Base-by-base conservation (phyloP, 129 eudicot genomes). In the Heracleum sosnowskyi region DNA sequence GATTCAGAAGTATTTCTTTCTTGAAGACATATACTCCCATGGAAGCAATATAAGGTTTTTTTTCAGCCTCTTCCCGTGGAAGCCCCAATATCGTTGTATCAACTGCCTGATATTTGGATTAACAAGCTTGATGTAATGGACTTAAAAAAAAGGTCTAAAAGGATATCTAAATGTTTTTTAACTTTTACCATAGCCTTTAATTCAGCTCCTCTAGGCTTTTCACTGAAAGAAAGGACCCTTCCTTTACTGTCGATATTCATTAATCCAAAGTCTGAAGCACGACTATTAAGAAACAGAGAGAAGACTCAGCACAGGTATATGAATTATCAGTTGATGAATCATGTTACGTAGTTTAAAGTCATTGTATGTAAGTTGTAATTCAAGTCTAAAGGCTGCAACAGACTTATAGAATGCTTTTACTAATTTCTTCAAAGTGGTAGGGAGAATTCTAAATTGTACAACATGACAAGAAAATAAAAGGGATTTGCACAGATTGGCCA, bases 181-280 rank as follows among this genome's bases (percentile, higher is more conserved):
- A 17, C 39, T 39, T 79, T 83, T 90, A 90, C 97, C 97, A 96
- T 92, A 76, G 93, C 89, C 85, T 90, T 92, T 83, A 96, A 85
- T 64, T 90, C 90, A 35, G 84, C 86, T 76, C 99, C 99, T 87
- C 81, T 86, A 29, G 97, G 99, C 90, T 96, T 96, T 85, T 96
- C 99, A 62, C 90, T 92, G 85, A 96, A 96, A 17, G 88, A 92
- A 77, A 90, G 68, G 35, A 96, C 92, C 80, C 93, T 86, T 77
- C 97, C 99, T 76, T 89, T 90, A 45, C 78, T 81, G 62, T 96
- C 93, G 47, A 96, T 96, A 87, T 90, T 92, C 99, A 96, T 96
- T 84, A 96, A 73, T 76, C 99, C 99, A 79, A 96, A 92, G 86
- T 92, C 99, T 77, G 99, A 92, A 80, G 99, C 99, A 57, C 99